These are phyloP conservation scores for Vitis hybrid DNA, from an alignment of 177 flowering plant species.

Conservation along the genomic window DNA sequence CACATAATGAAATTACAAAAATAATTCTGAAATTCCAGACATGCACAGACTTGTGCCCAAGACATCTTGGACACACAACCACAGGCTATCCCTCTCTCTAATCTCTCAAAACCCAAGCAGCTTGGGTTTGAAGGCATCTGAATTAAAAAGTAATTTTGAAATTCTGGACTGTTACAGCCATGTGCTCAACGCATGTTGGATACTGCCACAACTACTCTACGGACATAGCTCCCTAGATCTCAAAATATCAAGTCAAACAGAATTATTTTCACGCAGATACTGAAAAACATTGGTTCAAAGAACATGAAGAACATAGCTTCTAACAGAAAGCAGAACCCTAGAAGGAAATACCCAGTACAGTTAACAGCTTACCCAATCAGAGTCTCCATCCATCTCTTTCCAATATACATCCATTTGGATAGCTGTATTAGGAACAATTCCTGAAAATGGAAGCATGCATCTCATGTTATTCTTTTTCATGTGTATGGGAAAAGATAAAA, in stretches of 20 bases:
- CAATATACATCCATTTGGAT: conserved; percentile 68
- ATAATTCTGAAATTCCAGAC: too few species aligned
- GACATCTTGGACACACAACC: too few species aligned
- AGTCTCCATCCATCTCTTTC: conserved; percentile 88
- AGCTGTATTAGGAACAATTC: conserved; percentile 62
- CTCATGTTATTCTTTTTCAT: neutral
- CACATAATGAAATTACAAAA: too few species aligned
- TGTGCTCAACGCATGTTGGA: too few species aligned
- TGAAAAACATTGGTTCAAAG: neutral
- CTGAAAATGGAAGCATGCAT: conserved; percentile 31
- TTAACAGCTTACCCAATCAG: conserved; percentile 77
- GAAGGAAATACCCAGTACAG: neutral
- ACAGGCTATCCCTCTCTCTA: too few species aligned
- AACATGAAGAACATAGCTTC: neutral
- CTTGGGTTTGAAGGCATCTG: too few species aligned
- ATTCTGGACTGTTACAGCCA: too few species aligned
- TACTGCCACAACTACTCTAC: too few species aligned
- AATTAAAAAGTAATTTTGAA: too few species aligned
- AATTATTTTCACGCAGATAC: neutral
- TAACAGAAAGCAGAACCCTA: neutral
- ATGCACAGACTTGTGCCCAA: too few species aligned
- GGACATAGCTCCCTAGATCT: too few species aligned
- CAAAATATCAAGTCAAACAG: neutral
- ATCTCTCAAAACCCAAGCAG: too few species aligned
- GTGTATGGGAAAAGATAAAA: neutral